Base-by-base conservation (phyloP, 2,329 filamentous ascomycete species). In the Karstenula rhodostoma region DNA sequence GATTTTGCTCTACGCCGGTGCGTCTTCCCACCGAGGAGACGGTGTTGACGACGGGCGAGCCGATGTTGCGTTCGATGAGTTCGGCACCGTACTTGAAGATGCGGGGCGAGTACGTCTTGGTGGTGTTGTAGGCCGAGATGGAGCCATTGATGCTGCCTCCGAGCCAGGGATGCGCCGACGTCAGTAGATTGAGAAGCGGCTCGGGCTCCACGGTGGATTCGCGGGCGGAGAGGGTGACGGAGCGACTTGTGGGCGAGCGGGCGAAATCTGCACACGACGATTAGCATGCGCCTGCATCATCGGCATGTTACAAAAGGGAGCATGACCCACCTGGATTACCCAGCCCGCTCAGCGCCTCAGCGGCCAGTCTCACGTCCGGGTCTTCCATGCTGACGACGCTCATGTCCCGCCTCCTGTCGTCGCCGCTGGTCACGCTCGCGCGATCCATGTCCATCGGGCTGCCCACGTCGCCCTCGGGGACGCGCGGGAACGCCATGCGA, bases 21-120 rank as follows among this genome's bases (percentile, higher is more conserved):
- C 89, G 89, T 32, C 92, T 87, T 32, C 93, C 90, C 6, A 97
- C 91, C 0, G 88, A 91, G 15, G 92, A 91, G 32, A 97, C 91
- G 0, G 92, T 95, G 72, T 92, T 95, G 55, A 92, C 92, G 55
- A 97, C 88, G 1, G 93, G 93, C 1, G 90, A 83, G 13, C 86
- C 92, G 54, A 97, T 87, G 67, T 92, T 94, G 49, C 92, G 90
- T 77, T 98, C 94, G 22, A 97, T 89, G 70, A 96, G 93, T 75
- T 97, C 93, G 51, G 92, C 94, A 62, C 93, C 88, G n/a, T 91
- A 91, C 77, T 92, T 80, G n/a, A 84, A 93, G 74, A 97, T 92
- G 2, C 91, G 87, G 0, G 94, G 93, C 1, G 93, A 96, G 71
- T 94, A 96, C 67, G 94, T 92, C 78, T 98, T 97, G 12, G 92